A percentile compares a stretch with the other conserved stretches of the same genome.
Evolutionary conservation across 768 basidiomycete genomes (phyloP).

Genomic region (Ephemerocybe angulata): DNA sequence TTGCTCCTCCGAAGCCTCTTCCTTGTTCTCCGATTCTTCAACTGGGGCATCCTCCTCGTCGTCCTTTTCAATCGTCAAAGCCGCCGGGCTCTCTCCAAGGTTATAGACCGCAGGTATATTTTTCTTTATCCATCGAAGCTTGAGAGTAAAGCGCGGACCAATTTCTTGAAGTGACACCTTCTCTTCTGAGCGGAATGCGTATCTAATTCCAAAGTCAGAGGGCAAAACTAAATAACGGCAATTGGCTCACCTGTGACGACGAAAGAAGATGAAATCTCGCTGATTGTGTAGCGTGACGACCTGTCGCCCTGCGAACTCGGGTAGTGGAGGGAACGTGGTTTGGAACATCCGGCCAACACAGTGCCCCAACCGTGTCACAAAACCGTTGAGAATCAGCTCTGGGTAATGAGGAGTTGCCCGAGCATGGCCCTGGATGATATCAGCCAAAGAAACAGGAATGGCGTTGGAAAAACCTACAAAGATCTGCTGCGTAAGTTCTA

Average conservation of each 20-base stretch:
- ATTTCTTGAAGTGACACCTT: slow-evolving; percentile 96
- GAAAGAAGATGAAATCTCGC: slow-evolving; percentile 96
- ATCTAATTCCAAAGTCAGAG: slow-evolving; percentile 43
- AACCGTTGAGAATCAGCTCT: slow-evolving; percentile 92
- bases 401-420: slow-evolving; percentile 90
- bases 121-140: slow-evolving; percentile 84
- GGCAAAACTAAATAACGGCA: slow-evolving; percentile 7
- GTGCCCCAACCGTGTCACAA: slow-evolving; percentile 91
- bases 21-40: slow-evolving; percentile 25
- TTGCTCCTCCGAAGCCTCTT: slow-evolving; percentile 13
- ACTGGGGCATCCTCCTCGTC: slow-evolving; percentile 24
- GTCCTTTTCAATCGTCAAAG: slow-evolving; percentile 51
- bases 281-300: slow-evolving; percentile 97
- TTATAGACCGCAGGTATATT: slow-evolving; percentile 80
- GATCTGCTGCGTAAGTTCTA: slow-evolving; percentile 83
- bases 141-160: slow-evolving; percentile 94
- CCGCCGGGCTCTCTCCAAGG: slow-evolving; percentile 58
- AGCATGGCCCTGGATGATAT: slow-evolving; percentile 73
- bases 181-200: slow-evolving; percentile 88
- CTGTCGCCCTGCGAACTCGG: slow-evolving; percentile 94
- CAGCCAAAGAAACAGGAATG: too few species aligned
- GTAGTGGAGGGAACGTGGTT: slow-evolving; percentile 90
- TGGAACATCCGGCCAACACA: slow-evolving; percentile 94
- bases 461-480: slow-evolving; percentile 72
- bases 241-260: slow-evolving; percentile 76